Conservation (phyloP, 805 yeast genomes). For the Candida succiphila region DNA sequence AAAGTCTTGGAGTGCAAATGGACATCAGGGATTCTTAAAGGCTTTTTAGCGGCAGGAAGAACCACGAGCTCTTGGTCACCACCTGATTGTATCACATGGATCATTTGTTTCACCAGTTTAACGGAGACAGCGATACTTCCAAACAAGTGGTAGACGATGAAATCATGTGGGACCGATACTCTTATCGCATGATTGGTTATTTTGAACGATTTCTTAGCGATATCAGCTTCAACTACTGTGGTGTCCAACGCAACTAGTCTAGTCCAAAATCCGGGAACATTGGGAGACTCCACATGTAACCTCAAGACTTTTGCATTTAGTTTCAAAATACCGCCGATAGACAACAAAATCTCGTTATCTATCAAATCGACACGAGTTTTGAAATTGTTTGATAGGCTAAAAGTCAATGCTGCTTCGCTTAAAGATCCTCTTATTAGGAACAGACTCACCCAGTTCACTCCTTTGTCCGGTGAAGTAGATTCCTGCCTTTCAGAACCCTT, state of each 20-base stretch:
- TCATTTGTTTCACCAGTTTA: slow-evolving; percentile 57
- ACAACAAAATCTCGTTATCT: slow-evolving; percentile 11
- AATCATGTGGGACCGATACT: slow-evolving; percentile 59
- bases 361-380: slow-evolving; percentile 36
- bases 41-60: slow-evolving; percentile 26
- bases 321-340: slow-evolving; percentile 10
- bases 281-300: slow-evolving; percentile 44
- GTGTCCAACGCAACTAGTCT: slow-evolving; percentile 27
- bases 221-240: not conserved
- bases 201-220: slow-evolving; percentile 3
- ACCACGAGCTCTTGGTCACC: slow-evolving; percentile 26
- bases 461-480: too few species aligned
- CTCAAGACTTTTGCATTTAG: slow-evolving; percentile 24
- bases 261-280: slow-evolving; percentile 35
- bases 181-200: slow-evolving; percentile 30
- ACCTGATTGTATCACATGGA: slow-evolving; percentile 35
- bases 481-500: too few species aligned
- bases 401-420: slow-evolving; percentile 14
- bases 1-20: slow-evolving; percentile 30
- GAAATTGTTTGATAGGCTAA: slow-evolving; percentile 38
- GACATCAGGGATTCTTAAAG: slow-evolving; percentile 30
- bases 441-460: not conserved
- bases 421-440: not conserved
- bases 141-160: slow-evolving; percentile 67
- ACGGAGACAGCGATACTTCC: slow-evolving; percentile 63